Conservation (phyloP, 176 grass and related monocot genomes). For the Carex cristatella region DNA sequence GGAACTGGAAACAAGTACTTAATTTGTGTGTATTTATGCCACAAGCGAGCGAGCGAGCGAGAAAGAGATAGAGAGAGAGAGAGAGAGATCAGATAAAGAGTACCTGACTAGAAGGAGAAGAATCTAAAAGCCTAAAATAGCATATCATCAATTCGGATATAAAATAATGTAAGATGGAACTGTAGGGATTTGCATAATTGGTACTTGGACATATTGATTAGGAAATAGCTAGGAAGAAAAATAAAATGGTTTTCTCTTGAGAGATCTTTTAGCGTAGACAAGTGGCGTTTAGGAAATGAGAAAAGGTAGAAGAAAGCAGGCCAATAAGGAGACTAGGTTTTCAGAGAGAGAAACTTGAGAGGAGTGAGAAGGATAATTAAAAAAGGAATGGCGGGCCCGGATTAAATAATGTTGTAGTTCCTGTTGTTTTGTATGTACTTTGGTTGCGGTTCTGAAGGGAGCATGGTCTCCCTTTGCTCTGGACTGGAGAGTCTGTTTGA, state of each 20-base stretch:
- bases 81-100: slow-evolving; percentile 6
- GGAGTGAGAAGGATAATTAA: background rate
- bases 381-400: background rate
- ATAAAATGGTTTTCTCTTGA: slow-evolving; percentile 21
- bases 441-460: background rate
- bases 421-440: background rate
- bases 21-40: background rate
- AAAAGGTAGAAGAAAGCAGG: slow-evolving; percentile 1
- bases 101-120: slow-evolving; percentile 10
- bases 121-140: slow-evolving; percentile 14
- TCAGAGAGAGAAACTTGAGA: slow-evolving; percentile 15
- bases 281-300: slow-evolving; percentile 25
- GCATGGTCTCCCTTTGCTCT: background rate
- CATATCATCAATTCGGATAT: background rate
- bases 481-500: no score
- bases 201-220: slow-evolving; percentile 13
- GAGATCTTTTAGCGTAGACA: background rate
- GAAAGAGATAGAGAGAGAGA: background rate
- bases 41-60: background rate
- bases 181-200: slow-evolving; percentile 1
- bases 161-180: background rate
- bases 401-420: background rate
- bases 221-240: background rate
- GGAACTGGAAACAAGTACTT: background rate
- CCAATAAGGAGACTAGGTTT: slow-evolving; percentile 17